Evolutionary conservation across 2,329 filamentous ascomycete species (phyloP).

Genomic region (Monilinia laxa): DNA sequence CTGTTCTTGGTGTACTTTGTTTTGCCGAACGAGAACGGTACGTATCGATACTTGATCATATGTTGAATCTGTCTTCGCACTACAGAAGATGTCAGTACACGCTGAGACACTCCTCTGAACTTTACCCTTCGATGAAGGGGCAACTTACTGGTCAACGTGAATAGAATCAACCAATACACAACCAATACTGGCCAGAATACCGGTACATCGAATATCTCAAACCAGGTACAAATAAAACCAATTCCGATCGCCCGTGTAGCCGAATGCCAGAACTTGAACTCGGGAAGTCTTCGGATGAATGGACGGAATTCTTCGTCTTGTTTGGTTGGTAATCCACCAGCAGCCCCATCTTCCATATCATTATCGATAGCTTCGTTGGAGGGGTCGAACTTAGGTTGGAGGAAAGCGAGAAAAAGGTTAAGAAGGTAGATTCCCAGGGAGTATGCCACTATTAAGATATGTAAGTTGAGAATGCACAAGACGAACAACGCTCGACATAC

Average conservation of each 20-base stretch:
- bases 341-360: slow-evolving; percentile 90
- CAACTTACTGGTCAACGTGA: slow-evolving; percentile 85
- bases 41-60: slow-evolving; percentile 99
- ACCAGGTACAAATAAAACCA: slow-evolving; percentile 86
- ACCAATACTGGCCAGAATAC: slow-evolving; percentile 99
- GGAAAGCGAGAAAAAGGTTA: slow-evolving; percentile 97
- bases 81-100: slow-evolving; percentile 42
- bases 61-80: slow-evolving; percentile 99
- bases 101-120: slow-evolving; percentile 23
- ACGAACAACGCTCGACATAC: slow-evolving; percentile 50
- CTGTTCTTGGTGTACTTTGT: slow-evolving; percentile 70
- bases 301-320: slow-evolving; percentile 97
- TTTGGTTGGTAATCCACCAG: slow-evolving; percentile 83
- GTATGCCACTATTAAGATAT: slow-evolving; percentile 71
- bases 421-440: slow-evolving; percentile 97
- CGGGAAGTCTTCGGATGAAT: slow-evolving; percentile 91
- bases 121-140: slow-evolving; percentile 9
- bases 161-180: slow-evolving; percentile 98
- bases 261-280: slow-evolving; percentile 99
- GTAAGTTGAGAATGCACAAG: slow-evolving; percentile 8
- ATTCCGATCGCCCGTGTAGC: slow-evolving; percentile 84
- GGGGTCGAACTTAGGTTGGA: slow-evolving; percentile 98
- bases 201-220: slow-evolving; percentile 90
- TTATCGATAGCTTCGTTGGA: slow-evolving; percentile 88
- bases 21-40: slow-evolving; percentile 91